Base-by-base conservation (phyloP, 306 rosid species). In the Ormosia semicastrata region DNA sequence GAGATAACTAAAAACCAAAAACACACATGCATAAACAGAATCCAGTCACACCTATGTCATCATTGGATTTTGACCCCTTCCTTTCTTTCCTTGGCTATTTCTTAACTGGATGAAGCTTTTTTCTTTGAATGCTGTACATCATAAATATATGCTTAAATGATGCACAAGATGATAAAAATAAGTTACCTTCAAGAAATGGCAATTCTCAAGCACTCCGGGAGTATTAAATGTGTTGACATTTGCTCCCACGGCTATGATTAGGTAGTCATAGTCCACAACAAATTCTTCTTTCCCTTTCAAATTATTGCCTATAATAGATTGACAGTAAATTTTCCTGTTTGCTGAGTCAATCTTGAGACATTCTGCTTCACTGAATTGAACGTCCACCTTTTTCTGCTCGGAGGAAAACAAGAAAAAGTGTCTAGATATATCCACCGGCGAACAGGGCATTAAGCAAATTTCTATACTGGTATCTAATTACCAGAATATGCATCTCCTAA, bases 191-290 rank as follows among this genome's bases (percentile, higher is more conserved):
- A 95, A 89, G 91, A 95, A 95, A 84, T 93, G 99, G 83, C 99
- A 95, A 84, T 95, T 84, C 89, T 95, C 99, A 36, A 53, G 53
- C 80, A 95, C 99, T 11, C 99, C 99, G 1, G 99, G 99, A 81
- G 99, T 95, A 71, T 95, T 95, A 81, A 95, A 95, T 62, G 99
- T 95, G 82, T 95, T 95, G 73, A 95, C 99, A 87, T 88, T 90
- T 41, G 99, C 99, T 62, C 99, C 99, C 18, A 93, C 92, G 1
- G 89, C 87, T 78, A 95, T 75, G 82, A 95, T 84, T 36, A 95
- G 93, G 92, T 82, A 92, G 87, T 95, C 99, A 66, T 92, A 95
- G 86, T 93, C 97, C 83, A 95, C 85, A 2, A 87, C 86, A 76
- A 95, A 92, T 77, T 92, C 99, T 44, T 89, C 89, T 75, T 86